A percentile compares a stretch with the other conserved stretches of the same genome.
phyloP scores from a whole-genome alignment of 2,329 filamentous ascomycete genomes.

The Fusarium sp. region DNA sequence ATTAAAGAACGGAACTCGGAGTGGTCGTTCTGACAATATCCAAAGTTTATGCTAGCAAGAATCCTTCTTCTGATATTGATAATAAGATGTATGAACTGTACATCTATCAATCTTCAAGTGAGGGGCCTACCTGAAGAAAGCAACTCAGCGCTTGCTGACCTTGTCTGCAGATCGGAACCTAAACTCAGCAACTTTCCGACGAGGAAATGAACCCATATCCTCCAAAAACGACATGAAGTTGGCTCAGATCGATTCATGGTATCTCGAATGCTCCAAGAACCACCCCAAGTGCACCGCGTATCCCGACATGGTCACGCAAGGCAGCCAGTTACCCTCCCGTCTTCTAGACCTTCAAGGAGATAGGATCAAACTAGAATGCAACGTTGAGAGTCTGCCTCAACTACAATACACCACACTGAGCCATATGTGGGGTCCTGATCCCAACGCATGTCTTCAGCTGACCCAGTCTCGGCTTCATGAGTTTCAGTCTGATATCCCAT shows the following conservation, averaged over 20 bases:
- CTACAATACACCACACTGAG: constrained; percentile 1
- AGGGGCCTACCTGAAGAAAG: not conserved
- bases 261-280: not conserved
- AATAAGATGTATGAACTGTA: not conserved
- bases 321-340: not conserved
- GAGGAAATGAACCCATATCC: not conserved
- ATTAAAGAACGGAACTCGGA: not conserved
- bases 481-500: not conserved
- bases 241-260: not conserved
- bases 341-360: not conserved
- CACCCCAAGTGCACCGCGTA: constrained; percentile 9
- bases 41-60: not conserved
- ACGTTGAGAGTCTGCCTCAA: not conserved
- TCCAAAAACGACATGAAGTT: constrained; percentile 8
- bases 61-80: not conserved
- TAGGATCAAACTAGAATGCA: constrained; percentile 10
- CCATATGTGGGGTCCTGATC: constrained; percentile 12
- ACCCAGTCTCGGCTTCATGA: not conserved
- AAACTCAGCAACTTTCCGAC: not conserved
- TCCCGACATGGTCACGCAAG: constrained; percentile 5
- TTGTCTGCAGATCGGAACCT: not conserved
- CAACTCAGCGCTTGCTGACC: not conserved
- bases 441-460: not conserved
- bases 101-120: constrained; percentile 18
- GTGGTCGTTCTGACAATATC: not conserved